A percentile compares a stretch with the other conserved stretches of the same genome.
Evolutionary conservation across 2,329 filamentous ascomycete species (phyloP).

Genomic region (Trichoderma sp.): DNA sequence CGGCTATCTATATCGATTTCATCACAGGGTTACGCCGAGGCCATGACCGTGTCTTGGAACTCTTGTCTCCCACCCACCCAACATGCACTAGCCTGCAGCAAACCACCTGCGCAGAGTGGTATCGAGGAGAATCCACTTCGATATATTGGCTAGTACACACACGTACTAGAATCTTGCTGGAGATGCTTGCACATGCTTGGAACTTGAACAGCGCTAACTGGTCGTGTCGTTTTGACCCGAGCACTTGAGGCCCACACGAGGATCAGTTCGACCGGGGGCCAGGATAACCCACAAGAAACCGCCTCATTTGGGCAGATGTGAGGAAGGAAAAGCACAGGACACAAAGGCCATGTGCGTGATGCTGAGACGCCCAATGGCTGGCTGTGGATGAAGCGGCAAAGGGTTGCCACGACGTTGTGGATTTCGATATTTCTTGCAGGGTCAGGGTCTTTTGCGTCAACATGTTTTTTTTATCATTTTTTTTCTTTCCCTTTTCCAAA

Average conservation of each 20-base stretch:
- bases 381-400: slow-evolving; percentile 13
- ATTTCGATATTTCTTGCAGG: neutral
- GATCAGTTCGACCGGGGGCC: neutral
- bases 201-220: neutral
- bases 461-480: neutral
- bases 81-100: slow-evolving; percentile 2
- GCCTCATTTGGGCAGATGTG: slow-evolving; percentile 11
- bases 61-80: neutral
- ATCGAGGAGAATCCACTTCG: neutral
- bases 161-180: neutral
- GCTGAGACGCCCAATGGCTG: slow-evolving; percentile 15
- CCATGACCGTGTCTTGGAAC: neutral
- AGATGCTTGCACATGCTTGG: neutral
- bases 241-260: neutral
- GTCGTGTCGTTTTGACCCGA: slow-evolving; percentile 2
- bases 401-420: neutral
- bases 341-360: slow-evolving; percentile 10
- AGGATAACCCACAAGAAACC: neutral
- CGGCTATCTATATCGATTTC: slow-evolving; percentile 12
- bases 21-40: neutral
- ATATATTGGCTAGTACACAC: neutral
- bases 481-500: neutral
- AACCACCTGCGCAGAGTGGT: neutral
- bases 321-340: neutral
- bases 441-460: neutral